Conservation (phyloP, 345 rosid species). For the Eucalyptus cloeziana region DNA sequence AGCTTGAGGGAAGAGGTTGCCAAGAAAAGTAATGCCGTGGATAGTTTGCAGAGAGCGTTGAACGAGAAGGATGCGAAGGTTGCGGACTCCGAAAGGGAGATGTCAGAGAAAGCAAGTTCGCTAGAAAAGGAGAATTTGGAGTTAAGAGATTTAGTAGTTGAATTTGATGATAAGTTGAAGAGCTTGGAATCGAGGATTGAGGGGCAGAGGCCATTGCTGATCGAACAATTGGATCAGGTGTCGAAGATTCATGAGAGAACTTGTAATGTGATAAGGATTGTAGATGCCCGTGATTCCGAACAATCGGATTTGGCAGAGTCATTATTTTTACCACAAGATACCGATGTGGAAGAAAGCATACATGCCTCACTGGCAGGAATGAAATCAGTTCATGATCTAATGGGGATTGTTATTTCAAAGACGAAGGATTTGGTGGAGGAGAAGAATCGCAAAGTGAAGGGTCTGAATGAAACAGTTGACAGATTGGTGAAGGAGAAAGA, state of each 20-base stretch:
- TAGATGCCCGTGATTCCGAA: conserved; percentile 48
- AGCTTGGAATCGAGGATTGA: conserved; percentile 51
- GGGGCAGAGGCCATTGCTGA: conserved; percentile 58
- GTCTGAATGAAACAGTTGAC: conserved; percentile 60
- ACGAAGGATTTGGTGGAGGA: conserved; percentile 48
- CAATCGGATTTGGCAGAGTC: conserved; percentile 73
- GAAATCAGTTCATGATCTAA: conserved; percentile 74
- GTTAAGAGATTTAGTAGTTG: conserved; percentile 55
- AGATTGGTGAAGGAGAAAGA: conserved; percentile 75
- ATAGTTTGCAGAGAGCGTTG: conserved; percentile 43
- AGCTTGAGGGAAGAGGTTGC: conserved; percentile 61
- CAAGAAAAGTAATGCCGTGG: conserved; percentile 34
- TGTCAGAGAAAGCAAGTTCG: conserved; percentile 27
- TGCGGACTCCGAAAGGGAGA: conserved; percentile 35
- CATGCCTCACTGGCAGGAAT: conserved; percentile 88
- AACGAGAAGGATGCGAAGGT: conserved; percentile 49
- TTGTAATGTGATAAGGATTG: conserved; percentile 43
- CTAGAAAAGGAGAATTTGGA: conserved; percentile 43
- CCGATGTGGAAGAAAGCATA: conserved; percentile 70
- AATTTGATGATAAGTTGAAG: conserved; percentile 66
- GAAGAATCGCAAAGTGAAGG: conserved; percentile 50
- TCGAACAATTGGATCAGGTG: conserved; percentile 80
- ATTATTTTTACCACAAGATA: conserved; percentile 77
- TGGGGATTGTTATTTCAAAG: conserved; percentile 52
- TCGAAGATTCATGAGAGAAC: conserved; percentile 64